Evolutionary conservation across 257 asterid genomes (phyloP).

Genomic region (Solanum megistacrolobum): DNA sequence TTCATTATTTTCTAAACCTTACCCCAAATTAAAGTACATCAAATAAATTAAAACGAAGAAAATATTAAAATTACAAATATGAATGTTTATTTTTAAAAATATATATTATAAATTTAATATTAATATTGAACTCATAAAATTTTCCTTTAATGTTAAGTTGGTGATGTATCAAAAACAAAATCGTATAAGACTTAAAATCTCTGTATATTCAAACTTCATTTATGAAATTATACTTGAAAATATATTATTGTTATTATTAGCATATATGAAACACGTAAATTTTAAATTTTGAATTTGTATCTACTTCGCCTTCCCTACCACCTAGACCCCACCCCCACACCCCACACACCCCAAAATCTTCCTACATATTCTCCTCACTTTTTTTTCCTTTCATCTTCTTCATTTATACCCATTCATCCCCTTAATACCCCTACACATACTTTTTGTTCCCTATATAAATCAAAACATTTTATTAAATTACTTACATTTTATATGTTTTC

Average conservation of each 20-base stretch:
- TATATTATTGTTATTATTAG: not conserved
- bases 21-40: too few relatives aligned
- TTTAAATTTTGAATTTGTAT: not conserved
- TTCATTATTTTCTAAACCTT: too few relatives aligned
- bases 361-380: not conserved
- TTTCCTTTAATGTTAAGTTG: too few relatives aligned
- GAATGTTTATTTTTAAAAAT: not conserved
- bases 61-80: too few relatives aligned
- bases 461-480: not conserved
- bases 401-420: not conserved
- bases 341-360: not conserved
- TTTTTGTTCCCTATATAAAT: not conserved
- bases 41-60: too few relatives aligned
- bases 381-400: not conserved
- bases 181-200: too few relatives aligned
- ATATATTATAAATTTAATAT: too few relatives aligned
- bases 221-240: too few relatives aligned
- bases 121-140: not conserved
- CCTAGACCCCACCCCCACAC: not conserved
- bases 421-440: not conserved
- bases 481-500: not conserved
- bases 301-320: not conserved
- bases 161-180: too few relatives aligned
- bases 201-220: too few relatives aligned
- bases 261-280: rapidly evolving